A percentile compares a stretch with the other conserved stretches of the same genome.
phyloP scores from a whole-genome alignment of 2,329 filamentous ascomycete genomes.

The Blumeriella jaapii region DNA sequence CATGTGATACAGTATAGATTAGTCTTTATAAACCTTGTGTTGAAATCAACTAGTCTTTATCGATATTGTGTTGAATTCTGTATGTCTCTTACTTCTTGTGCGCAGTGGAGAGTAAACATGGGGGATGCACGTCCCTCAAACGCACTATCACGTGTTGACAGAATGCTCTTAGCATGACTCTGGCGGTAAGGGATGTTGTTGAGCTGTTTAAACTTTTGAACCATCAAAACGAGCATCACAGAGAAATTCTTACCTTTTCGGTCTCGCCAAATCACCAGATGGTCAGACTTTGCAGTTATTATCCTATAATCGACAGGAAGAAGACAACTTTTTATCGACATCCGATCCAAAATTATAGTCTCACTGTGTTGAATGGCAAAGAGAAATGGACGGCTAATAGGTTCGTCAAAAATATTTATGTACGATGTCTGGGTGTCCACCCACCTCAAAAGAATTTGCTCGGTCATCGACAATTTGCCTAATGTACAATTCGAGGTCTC shows the following conservation, averaged over 20 bases:
- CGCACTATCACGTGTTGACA: constrained; percentile 27
- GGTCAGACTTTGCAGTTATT: constrained; percentile 27
- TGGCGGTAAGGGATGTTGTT: constrained; percentile 28
- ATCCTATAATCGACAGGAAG: constrained; percentile 18
- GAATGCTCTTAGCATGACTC: constrained; percentile 31
- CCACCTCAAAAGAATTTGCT: constrained; percentile 26
- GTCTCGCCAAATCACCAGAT: constrained; percentile 11
- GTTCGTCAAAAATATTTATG: constrained; percentile 25
- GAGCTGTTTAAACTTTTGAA: constrained; percentile 19
- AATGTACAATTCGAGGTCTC: constrained; percentile 16
- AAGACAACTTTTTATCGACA: constrained; percentile 26
- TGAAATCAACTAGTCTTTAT: too few species aligned
- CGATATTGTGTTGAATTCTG: too few species aligned
- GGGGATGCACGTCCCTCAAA: too few species aligned
- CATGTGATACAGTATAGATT: too few species aligned
- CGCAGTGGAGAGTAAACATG: too few species aligned
- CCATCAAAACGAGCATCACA: constrained; percentile 13
- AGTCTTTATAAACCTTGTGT: too few species aligned
- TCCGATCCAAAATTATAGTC: constrained; percentile 22
- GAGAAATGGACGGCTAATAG: constrained; percentile 23
- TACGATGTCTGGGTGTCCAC: constrained; percentile 24
- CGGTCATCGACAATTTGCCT: constrained; percentile 21
- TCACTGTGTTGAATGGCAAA: constrained; percentile 21
- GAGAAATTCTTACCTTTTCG: constrained; percentile 34
- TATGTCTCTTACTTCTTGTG: too few species aligned